phyloP scores from a whole-genome alignment of 331 rosid genomes.

The Erythrophleum ivorense region DNA sequence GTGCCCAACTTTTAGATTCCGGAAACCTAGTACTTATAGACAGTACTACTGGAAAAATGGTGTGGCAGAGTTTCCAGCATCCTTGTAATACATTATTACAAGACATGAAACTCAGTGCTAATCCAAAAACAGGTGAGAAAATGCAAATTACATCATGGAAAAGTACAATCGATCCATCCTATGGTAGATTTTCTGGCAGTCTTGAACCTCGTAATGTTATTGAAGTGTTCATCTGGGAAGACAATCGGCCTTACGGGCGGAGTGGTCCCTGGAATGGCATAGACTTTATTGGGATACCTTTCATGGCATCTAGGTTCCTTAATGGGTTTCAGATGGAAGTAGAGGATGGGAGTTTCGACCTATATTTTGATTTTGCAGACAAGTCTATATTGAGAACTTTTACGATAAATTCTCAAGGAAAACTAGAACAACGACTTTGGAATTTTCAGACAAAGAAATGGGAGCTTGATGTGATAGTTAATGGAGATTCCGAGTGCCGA shows the following conservation, averaged over 20 bases:
- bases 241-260: conserved; percentile 13
- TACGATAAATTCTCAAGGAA: conserved; percentile 9
- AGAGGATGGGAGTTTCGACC: conserved; percentile 8
- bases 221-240: conserved; percentile 34
- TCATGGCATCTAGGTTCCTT: neutral
- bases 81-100: conserved; percentile 31
- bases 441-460: neutral
- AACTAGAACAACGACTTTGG: neutral
- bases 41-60: neutral
- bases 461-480: neutral
- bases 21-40: conserved; percentile 17
- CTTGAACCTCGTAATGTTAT: neutral
- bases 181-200: neutral
- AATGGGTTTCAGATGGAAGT: neutral
- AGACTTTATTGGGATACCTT: neutral
- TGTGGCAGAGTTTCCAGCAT: conserved; percentile 30
- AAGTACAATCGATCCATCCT: conserved; percentile 23
- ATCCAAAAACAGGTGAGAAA: neutral
- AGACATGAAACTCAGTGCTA: conserved; percentile 25
- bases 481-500: neutral
- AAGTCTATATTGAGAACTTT: neutral
- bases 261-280: conserved; percentile 44
- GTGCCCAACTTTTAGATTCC: neutral
- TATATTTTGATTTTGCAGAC: neutral
- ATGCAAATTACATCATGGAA: conserved; percentile 18